These are phyloP conservation scores for Schizosaccharomyces octosporus DNA, from an alignment of 805 yeast genomes.

Conservation along the genomic window DNA sequence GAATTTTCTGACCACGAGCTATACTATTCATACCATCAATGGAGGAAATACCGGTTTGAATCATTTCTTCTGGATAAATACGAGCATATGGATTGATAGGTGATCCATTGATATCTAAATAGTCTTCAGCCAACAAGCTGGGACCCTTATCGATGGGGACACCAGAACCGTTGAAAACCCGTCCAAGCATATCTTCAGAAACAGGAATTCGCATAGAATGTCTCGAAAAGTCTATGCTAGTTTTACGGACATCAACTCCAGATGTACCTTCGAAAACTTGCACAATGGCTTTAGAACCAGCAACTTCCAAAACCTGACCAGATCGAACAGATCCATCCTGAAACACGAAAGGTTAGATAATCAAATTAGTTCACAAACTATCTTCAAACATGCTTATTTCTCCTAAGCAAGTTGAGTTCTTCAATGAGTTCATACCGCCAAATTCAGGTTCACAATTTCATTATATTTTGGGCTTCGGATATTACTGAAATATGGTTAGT, in stretches of 20 bases:
- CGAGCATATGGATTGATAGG: slow-evolving; percentile 97
- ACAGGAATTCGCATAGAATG: slow-evolving; percentile 80
- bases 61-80: slow-evolving; percentile 98
- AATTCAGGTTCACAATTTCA: slow-evolving; percentile 86
- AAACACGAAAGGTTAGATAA: no score
- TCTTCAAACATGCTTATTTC: no score
- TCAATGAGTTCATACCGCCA: slow-evolving; percentile 23
- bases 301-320: slow-evolving; percentile 94
- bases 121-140: slow-evolving; percentile 93
- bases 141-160: slow-evolving; percentile 93
- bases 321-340: slow-evolving; percentile 73
- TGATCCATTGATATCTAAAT: slow-evolving; percentile 92
- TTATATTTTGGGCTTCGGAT: slow-evolving; percentile 53
- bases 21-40: slow-evolving; percentile 98
- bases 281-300: slow-evolving; percentile 90
- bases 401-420: no score
- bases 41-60: slow-evolving; percentile 94
- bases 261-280: slow-evolving; percentile 98
- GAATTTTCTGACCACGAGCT: slow-evolving; percentile 99
- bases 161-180: slow-evolving; percentile 97
- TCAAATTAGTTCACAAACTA: not conserved
- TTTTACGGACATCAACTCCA: slow-evolving; percentile 94
- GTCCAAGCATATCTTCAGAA: slow-evolving; percentile 88
- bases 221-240: slow-evolving; percentile 93
- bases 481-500: not conserved